A percentile compares a stretch with the other conserved stretches of the same genome.
These are phyloP conservation scores for Colletotrichum eremochloae DNA, from an alignment of 2,329 filamentous ascomycete species.

Conservation along the genomic window DNA sequence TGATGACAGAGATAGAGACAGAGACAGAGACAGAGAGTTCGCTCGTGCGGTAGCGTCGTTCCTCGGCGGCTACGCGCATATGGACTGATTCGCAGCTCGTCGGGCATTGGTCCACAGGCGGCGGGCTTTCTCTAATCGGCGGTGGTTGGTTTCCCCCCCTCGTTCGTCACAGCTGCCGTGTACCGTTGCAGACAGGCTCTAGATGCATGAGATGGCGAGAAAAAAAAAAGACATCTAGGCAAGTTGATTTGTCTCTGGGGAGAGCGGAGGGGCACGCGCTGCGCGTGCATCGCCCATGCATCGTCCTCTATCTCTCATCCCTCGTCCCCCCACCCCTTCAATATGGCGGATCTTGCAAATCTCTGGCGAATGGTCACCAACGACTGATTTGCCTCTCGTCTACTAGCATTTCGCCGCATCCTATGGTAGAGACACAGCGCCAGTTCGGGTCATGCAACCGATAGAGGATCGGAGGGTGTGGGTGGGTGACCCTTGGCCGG, in stretches of 20 bases:
- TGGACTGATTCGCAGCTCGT: not conserved
- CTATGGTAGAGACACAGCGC: not conserved
- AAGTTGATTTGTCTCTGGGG: not conserved
- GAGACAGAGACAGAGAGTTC: not conserved
- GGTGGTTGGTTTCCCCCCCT: not conserved
- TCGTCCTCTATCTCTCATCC: too few relatives aligned
- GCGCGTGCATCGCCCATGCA: not conserved
- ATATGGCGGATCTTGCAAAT: not conserved
- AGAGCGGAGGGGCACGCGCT: not conserved
- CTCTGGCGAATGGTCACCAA: not conserved
- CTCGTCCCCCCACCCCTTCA: too few relatives aligned
- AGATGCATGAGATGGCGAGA: not conserved
- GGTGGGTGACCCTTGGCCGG: not conserved
- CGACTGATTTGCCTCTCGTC: not conserved
- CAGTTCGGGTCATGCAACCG: not conserved
- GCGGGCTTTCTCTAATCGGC: too few relatives aligned
- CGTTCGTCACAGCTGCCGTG: not conserved
- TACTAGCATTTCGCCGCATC: not conserved
- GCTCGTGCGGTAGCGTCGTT: constrained; percentile 11
- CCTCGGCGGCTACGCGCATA: constrained; percentile 29
- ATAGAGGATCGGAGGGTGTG: not conserved
- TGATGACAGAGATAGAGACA: not conserved
- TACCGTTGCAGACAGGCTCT: not conserved
- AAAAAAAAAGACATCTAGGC: not conserved
- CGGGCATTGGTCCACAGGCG: not conserved